Evolutionary conservation across 495 filamentous ascomycete species (phyloP).

Genomic region (Neurospora hispaniola): DNA sequence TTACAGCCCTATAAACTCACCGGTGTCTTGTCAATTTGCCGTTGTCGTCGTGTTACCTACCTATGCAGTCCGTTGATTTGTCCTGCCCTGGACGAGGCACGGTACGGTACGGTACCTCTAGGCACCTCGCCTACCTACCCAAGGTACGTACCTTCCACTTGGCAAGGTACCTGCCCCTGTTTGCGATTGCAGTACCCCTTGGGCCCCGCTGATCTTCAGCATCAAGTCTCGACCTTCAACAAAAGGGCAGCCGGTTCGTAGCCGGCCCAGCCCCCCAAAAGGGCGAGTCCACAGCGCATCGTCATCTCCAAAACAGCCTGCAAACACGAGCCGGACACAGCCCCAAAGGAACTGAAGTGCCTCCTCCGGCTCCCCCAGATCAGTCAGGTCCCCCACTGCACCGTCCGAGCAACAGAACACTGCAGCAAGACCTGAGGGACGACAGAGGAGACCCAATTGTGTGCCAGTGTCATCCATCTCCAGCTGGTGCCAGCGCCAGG

Average conservation of each 20-base stretch:
- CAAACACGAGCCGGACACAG: not conserved
- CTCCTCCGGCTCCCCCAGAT: not conserved
- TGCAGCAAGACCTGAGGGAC: not conserved
- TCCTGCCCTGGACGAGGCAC: not conserved
- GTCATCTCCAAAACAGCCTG: not conserved
- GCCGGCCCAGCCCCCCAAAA: not conserved
- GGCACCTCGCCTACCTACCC: too few relatives aligned
- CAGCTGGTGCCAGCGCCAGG: not conserved
- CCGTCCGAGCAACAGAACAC: not conserved
- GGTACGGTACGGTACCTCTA: not conserved
- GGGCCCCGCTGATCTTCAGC: not conserved
- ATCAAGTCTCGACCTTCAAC: not conserved
- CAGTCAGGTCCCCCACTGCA: too few relatives aligned
- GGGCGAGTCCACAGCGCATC: not conserved
- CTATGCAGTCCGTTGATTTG: too few relatives aligned
- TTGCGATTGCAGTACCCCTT: not conserved
- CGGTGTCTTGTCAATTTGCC: too few relatives aligned
- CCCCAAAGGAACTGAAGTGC: not conserved
- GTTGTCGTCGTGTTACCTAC: too few relatives aligned
- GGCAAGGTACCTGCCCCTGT: not conserved
- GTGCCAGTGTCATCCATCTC: not conserved
- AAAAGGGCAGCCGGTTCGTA: not conserved
- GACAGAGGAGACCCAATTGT: not conserved
- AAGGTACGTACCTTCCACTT: not conserved
- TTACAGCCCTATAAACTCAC: too few relatives aligned